These are phyloP conservation scores for Amesomyces nigricolor DNA, from an alignment of 2,329 filamentous ascomycete species.

Conservation along the genomic window DNA sequence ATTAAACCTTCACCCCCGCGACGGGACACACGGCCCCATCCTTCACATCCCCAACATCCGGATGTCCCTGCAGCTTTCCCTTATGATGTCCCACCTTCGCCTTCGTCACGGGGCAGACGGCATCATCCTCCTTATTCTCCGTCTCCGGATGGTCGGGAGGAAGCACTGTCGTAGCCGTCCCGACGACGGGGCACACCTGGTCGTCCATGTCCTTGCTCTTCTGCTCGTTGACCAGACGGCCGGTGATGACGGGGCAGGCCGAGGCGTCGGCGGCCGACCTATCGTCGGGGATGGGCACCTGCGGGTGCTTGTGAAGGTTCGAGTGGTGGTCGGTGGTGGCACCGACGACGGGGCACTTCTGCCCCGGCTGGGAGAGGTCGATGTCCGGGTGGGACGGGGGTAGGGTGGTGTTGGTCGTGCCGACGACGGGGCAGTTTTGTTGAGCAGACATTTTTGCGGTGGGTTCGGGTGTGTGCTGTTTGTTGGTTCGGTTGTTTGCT, in stretches of 20 bases:
- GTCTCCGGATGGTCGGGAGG: conserved; percentile 36
- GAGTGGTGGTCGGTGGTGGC: conserved; percentile 39
- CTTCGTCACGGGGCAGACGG: conserved; percentile 39
- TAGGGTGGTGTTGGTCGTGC: conserved; percentile 38
- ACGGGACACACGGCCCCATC: conserved; percentile 37
- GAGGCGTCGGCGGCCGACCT: conserved; percentile 33
- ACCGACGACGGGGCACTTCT: conserved; percentile 38
- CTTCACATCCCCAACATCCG: conserved; percentile 28
- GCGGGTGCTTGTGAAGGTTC: conserved; percentile 37
- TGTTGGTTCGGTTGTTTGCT: not conserved
- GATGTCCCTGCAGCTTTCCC: conserved; percentile 36
- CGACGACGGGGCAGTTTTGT: conserved; percentile 38
- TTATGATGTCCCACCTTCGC: conserved; percentile 40
- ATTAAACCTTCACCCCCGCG: conserved; percentile 30
- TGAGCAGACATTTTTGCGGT: conserved; percentile 23
- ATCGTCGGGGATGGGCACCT: conserved; percentile 29
- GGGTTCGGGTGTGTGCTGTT: not conserved
- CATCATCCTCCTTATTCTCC: conserved; percentile 30
- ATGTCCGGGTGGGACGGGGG: conserved; percentile 37
- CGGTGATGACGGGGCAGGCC: conserved; percentile 34
- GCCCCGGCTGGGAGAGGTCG: conserved; percentile 37
- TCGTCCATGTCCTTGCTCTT: conserved; percentile 39
- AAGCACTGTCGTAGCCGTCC: conserved; percentile 38
- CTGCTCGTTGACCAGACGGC: conserved; percentile 32
- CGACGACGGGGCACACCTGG: conserved; percentile 38